Percentiles rank a stretch among this genome's conserved stretches.
Conservation (phyloP, 179 eudicot genomes). For the Dionaea muscipula region DNA sequence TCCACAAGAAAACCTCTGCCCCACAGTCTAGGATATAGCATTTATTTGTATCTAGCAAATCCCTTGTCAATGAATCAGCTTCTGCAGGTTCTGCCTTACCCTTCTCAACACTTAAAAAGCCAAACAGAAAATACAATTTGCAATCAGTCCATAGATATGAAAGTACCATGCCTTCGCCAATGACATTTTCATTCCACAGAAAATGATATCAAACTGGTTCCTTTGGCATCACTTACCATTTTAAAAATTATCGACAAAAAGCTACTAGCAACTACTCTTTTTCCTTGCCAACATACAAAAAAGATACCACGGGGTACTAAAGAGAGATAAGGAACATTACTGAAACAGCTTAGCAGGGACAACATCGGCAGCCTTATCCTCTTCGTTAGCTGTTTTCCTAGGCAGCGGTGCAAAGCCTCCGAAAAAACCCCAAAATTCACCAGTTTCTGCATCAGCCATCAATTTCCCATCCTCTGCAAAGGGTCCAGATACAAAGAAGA, state of each 20-base stretch:
- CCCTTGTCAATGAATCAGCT: slow-evolving; percentile 55
- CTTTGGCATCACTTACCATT: too few relatives aligned
- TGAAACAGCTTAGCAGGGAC: slow-evolving; percentile 44
- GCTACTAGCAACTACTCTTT: too few relatives aligned
- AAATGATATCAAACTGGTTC: too few relatives aligned
- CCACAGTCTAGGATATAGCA: slow-evolving; percentile 89
- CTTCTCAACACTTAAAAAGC: slow-evolving; percentile 54
- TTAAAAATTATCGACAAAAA: too few relatives aligned
- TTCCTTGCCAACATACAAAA: too few relatives aligned
- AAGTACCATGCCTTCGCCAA: not conserved
- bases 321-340: slow-evolving; percentile 21
- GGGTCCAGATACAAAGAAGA: slow-evolving; percentile 8
- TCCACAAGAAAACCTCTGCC: slow-evolving; percentile 71
- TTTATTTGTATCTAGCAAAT: slow-evolving; percentile 55
- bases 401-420: slow-evolving; percentile 99
- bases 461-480: slow-evolving; percentile 79
- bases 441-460: slow-evolving; percentile 93
- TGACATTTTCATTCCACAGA: too few relatives aligned
- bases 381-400: slow-evolving; percentile 48
- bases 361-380: slow-evolving; percentile 28
- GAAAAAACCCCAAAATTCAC: slow-evolving; percentile 96
- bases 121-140: slow-evolving; percentile 6
- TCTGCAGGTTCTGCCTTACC: slow-evolving; percentile 61
- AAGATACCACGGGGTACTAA: too few relatives aligned
- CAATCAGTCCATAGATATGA: not conserved